Conservation (phyloP, 495 filamentous ascomycete species). For the Friedmanniomyces simplex region DNA sequence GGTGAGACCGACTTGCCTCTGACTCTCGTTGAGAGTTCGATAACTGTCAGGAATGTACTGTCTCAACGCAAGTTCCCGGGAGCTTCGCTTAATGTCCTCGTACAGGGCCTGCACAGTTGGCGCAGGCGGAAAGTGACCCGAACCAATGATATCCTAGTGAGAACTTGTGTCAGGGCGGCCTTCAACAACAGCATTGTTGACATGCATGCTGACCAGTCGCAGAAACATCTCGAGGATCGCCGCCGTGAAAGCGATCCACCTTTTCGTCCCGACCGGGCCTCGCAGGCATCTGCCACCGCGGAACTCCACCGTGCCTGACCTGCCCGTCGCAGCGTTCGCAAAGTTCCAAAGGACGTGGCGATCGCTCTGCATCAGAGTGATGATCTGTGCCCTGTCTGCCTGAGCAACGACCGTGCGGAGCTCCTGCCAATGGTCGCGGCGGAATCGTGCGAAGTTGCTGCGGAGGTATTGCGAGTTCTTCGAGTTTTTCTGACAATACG, state of each 20-base stretch:
- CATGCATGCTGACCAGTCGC: neutral
- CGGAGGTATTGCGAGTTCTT: neutral
- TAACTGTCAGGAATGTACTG: neutral
- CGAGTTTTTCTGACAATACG: neutral
- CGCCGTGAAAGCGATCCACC: neutral
- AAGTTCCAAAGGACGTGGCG: neutral
- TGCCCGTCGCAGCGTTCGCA: neutral
- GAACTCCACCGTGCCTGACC: neutral
- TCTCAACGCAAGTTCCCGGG: neutral
- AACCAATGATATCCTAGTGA: neutral
- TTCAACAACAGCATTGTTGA: no score
- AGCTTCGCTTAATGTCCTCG: neutral
- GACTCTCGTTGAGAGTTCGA: neutral
- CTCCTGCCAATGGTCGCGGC: neutral
- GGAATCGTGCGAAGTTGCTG: neutral
- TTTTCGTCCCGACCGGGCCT: neutral
- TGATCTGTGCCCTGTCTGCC: neutral
- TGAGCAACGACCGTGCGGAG: neutral
- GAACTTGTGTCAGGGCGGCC: neutral
- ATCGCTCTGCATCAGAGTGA: neutral
- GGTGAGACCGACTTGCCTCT: neutral
- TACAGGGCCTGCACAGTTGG: neutral
- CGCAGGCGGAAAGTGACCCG: neutral
- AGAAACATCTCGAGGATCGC: neutral
- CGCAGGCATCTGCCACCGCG: neutral